Conservation (phyloP, 169 alveolate species). For the Plasmodium berghei region DNA sequence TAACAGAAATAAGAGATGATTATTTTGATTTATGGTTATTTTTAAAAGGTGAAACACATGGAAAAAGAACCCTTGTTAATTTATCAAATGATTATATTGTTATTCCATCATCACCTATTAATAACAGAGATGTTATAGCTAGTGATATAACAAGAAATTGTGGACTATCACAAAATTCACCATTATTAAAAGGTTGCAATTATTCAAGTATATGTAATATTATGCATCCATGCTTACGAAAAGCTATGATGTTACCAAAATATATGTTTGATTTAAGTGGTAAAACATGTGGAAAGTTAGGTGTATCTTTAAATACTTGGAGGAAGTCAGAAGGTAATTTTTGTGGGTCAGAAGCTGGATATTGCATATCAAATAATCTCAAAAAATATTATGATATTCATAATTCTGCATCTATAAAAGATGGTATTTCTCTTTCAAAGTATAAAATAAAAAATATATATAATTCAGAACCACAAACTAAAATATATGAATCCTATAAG, state of each 20-base stretch:
- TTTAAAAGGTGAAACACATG: conserved; percentile 63
- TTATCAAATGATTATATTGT: conserved; percentile 60
- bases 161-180: conserved; percentile 34
- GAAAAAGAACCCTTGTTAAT: conserved; percentile 55
- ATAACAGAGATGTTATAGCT: conserved; percentile 32
- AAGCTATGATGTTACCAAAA: conserved; percentile 69
- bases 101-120: conserved; percentile 65
- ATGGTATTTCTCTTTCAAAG: conserved; percentile 22
- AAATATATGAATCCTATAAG: conserved; percentile 5
- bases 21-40: conserved; percentile 68
- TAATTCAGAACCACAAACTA: conserved; percentile 73
- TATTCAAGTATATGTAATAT: conserved; percentile 21
- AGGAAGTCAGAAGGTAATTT: conserved; percentile 49
- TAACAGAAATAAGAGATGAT: conserved; percentile 72
- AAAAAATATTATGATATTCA: conserved; percentile 36
- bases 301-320: conserved; percentile 68
- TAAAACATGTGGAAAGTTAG: conserved; percentile 64
- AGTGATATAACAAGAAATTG: conserved; percentile 64
- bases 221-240: conserved; percentile 67
- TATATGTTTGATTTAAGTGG: conserved; percentile 75
- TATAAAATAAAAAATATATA: conserved; percentile 67
- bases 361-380: conserved; percentile 51
- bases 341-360: conserved; percentile 23
- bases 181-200: conserved; percentile 59
- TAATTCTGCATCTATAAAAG: conserved; percentile 14